phyloP scores from a whole-genome alignment of 1,284 basidiomycete species.

The Ceratobasidium sp. region DNA sequence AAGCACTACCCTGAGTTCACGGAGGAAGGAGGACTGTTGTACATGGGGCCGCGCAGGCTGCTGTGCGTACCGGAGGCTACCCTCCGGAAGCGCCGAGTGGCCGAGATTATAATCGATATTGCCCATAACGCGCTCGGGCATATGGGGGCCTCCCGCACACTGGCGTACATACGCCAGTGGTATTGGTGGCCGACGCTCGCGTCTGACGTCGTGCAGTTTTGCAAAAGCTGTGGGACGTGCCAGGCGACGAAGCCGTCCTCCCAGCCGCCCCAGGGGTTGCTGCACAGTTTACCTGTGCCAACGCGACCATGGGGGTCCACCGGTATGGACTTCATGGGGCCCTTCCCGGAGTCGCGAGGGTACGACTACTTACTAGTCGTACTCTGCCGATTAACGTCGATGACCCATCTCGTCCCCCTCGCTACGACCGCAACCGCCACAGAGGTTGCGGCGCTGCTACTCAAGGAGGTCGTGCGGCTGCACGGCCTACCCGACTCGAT shows the following conservation, averaged over 20 bases:
- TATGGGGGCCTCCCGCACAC: slow-evolving; percentile 48
- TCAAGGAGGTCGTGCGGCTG: slow-evolving; percentile 46
- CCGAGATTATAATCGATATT: slow-evolving; percentile 50
- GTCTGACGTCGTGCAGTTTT: slow-evolving; percentile 44
- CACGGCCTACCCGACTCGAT: slow-evolving; percentile 55
- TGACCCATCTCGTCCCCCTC: slow-evolving; percentile 58
- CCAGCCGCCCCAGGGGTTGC: slow-evolving; percentile 54
- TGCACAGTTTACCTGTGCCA: slow-evolving; percentile 57
- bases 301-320: slow-evolving; percentile 59
- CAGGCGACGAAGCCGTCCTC: slow-evolving; percentile 44
- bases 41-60: slow-evolving; percentile 48
- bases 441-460: slow-evolving; percentile 58
- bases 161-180: slow-evolving; percentile 28
- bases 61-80: slow-evolving; percentile 58
- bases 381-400: slow-evolving; percentile 57
- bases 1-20: slow-evolving; percentile 52
- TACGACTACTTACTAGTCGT: slow-evolving; percentile 48
- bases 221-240: slow-evolving; percentile 44
- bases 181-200: slow-evolving; percentile 51
- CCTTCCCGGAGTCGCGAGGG: slow-evolving; percentile 35
- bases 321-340: slow-evolving; percentile 63
- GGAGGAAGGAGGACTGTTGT: slow-evolving; percentile 53
- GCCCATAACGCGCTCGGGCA: slow-evolving; percentile 45
- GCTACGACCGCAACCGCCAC: slow-evolving; percentile 54
- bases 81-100: slow-evolving; percentile 42